phyloP scores from a whole-genome alignment of 108 stramenopile genomes.

The Nitzschia sp. region DNA sequence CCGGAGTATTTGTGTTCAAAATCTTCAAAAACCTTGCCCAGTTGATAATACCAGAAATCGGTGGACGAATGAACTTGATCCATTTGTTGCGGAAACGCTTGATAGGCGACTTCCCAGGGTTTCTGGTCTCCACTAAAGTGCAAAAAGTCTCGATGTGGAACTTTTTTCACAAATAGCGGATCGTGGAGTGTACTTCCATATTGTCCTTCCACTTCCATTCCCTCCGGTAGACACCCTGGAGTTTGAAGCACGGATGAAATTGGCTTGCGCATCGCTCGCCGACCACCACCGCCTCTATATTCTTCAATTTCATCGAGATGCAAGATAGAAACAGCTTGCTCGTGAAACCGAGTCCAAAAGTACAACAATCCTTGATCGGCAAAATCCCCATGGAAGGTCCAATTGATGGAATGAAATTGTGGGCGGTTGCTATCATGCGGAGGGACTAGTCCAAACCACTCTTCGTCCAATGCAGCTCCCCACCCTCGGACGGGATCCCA shows the following conservation, averaged over 20 bases:
- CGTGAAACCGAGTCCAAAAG: constrained; percentile 50
- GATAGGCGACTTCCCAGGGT: constrained; percentile 34
- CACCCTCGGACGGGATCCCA: constrained; percentile 37
- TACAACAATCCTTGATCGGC: constrained; percentile 57
- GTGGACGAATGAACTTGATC: background rate
- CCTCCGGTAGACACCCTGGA: constrained; percentile 1
- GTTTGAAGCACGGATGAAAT: background rate
- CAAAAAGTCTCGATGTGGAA: constrained; percentile 42
- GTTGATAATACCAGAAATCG: constrained; percentile 22
- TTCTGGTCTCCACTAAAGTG: constrained; percentile 45
- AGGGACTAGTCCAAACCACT: constrained; percentile 16
- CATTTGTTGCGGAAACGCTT: constrained; percentile 13
- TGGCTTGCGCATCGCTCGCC: background rate
- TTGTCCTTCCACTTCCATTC: constrained; percentile 3
- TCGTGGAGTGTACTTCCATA: constrained; percentile 20
- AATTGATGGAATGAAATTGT: constrained; percentile 24
- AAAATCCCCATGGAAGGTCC: constrained; percentile 47
- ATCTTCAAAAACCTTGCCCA: constrained; percentile 3
- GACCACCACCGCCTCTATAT: constrained; percentile 7
- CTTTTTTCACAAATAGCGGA: constrained; percentile 10
- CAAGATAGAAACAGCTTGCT: constrained; percentile 43
- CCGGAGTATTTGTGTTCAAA: background rate
- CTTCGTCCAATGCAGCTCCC: constrained; percentile 25
- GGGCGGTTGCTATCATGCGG: constrained; percentile 10
- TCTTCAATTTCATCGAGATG: constrained; percentile 12